Base-by-base conservation (phyloP, 306 rosid species). In the Bauhinia variegata region DNA sequence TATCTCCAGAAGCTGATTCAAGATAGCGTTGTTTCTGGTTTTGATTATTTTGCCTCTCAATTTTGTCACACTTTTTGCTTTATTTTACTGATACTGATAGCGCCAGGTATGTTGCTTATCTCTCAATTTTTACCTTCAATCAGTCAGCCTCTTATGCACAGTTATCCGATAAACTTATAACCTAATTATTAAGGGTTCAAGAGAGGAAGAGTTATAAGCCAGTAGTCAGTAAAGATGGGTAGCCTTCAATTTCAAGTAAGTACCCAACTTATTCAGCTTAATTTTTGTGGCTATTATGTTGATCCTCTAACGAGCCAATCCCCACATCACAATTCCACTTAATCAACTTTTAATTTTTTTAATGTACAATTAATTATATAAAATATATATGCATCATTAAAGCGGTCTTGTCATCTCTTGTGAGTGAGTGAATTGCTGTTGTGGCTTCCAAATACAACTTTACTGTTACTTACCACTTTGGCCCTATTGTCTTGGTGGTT, bases 301-400 rank as follows among this genome's bases (percentile, higher is more conserved):
- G 64, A 14, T 46, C 54, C 16, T 75, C 32, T 56, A 46, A 68
- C 47, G 36, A 53, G 76, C 67, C 72, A 76, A 61, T 55, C 19
- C 67, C 72, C 44, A 37, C 69, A 37, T 47, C 60, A 70, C 75
- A 63, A 55, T 47, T 15, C 28, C 72, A 55, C 67, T 72, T 11
- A 55, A 55, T 63, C 67, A 49, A 38, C 61, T 31, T 68, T 68
- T 44, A 14, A 44, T 23, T 23, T n/a, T n/a, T n/a, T n/a, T n/a
- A n/a, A n/a, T n/a, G n/a, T n/a, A n/a, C n/a, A n/a, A n/a, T n/a
- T n/a, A n/a, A n/a, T n/a, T n/a, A n/a, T n/a, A n/a, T n/a, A n/a
- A n/a, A n/a, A n/a, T n/a, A n/a, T n/a, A n/a, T n/a, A n/a, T n/a
- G n/a, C n/a, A n/a, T n/a, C n/a, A n/a, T n/a, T 30, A 71, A 69